A percentile compares a stretch with the other conserved stretches of the same genome.
These are phyloP conservation scores for Pulveroboletus sp. DNA, from an alignment of 768 basidiomycete genomes.

Conservation along the genomic window DNA sequence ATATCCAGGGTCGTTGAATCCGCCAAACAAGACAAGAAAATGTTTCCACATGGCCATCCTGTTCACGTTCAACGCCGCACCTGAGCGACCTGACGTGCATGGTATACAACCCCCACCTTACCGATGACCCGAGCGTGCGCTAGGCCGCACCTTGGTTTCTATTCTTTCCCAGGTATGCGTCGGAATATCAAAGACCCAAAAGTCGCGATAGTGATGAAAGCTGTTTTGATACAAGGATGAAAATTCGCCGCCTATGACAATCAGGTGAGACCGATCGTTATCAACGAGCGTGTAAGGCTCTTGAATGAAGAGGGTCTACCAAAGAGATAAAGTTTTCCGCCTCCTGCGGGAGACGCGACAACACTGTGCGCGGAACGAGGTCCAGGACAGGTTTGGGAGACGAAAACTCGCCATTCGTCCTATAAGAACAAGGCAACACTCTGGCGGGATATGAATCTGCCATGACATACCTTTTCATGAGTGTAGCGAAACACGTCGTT, in stretches of 20 bases:
- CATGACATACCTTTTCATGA: slow-evolving; percentile 60
- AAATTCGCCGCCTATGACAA: slow-evolving; percentile 68
- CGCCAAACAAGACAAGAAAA: slow-evolving; percentile 80
- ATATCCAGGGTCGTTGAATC: slow-evolving; percentile 84
- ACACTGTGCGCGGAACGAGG: slow-evolving; percentile 87
- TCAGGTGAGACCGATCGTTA: background rate
- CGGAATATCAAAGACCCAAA: slow-evolving; percentile 81
- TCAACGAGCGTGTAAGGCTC: background rate
- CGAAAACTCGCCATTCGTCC: slow-evolving; percentile 88
- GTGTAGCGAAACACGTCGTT: slow-evolving; percentile 84
- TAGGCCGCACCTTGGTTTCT: slow-evolving; percentile 78
- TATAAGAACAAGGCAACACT: slow-evolving; percentile 16
- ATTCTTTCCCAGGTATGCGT: slow-evolving; percentile 84
- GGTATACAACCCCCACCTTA: slow-evolving; percentile 16
- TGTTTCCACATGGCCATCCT: slow-evolving; percentile 93
- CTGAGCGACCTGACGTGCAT: background rate
- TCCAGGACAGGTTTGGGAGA: slow-evolving; percentile 80
- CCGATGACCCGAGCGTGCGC: slow-evolving; percentile 81
- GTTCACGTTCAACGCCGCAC: background rate
- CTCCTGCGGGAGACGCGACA: slow-evolving; percentile 66
- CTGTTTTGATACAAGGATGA: slow-evolving; percentile 77
- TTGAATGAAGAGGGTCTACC: slow-evolving; percentile 37
- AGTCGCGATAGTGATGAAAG: slow-evolving; percentile 86
- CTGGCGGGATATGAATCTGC: background rate
- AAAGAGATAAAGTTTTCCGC: slow-evolving; percentile 82